Base-by-base conservation (phyloP, 208 protist species). In the Wallacemonas collosoma region DNA sequence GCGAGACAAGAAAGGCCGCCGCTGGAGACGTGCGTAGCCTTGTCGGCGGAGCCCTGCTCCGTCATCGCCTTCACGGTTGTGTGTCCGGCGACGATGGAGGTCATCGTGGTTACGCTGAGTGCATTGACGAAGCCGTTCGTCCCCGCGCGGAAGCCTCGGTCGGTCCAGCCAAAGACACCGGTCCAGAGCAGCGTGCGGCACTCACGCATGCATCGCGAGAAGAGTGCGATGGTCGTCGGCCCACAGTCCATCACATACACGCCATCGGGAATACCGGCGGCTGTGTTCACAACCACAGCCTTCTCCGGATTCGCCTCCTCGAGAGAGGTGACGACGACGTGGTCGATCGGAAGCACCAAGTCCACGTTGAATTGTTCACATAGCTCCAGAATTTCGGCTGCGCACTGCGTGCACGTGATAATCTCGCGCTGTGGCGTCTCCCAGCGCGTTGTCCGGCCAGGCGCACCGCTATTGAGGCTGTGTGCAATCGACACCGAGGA, bases 1-100 rank as follows among this genome's bases (percentile, higher is more conserved):
- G 99, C 98, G 26, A 99, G 88, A 17, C 89, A 98, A 15, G 99
- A 97, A 60, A 98, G 93, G 53, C 98, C 98, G 58, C 99, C 99
- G 71, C 98, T 99, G n/a, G 89, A 98, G 45, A 99, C 88, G 77
- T 99, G 98, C 57, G 86, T 87, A 14, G 99, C 76, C 57, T 81
- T 81, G 55, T 75, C 64, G 26, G 73, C 69, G 14, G 91, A 61
- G 11, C 82, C 82, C 41, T 84, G 36, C 41, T 81, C 44, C 35
- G 81, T 68, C 47, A 90, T 75, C 14, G 75, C 70, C n/a, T 68
- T 40, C 12, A 75, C 68, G 11, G 88, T 91, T 63, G 85, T 76
- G 41, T 77, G 75, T 12, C 90, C 90, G 2, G 79, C 83, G 54
- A 95, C 82, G 51, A 95, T 85, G 3, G 85, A 81, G 36, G 83